phyloP scores from a whole-genome alignment of 805 yeast genomes.

The Myxozyma mucilagina region DNA sequence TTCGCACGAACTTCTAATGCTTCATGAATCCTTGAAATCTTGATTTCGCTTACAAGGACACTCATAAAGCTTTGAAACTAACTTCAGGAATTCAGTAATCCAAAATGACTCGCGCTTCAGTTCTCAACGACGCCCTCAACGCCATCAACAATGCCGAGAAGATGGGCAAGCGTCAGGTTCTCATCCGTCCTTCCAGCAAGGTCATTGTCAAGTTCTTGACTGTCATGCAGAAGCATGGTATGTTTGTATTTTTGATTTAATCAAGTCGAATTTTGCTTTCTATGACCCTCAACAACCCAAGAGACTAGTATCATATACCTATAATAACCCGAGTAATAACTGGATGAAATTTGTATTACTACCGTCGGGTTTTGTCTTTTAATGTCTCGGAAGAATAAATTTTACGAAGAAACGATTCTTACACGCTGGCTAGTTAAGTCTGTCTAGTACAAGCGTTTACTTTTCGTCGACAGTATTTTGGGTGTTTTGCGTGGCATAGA shows the following conservation, averaged over 20 bases:
- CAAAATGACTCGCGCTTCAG: slow-evolving; percentile 95
- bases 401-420: slow-evolving; percentile 37
- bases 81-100: slow-evolving; percentile 7
- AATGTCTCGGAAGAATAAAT: slow-evolving; percentile 85
- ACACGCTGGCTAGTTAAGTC: slow-evolving; percentile 39
- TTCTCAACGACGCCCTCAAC: slow-evolving; percentile 97
- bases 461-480: slow-evolving; percentile 36
- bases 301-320: not conserved
- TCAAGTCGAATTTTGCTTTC: not conserved
- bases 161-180: slow-evolving; percentile 98
- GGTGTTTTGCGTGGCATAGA: not conserved
- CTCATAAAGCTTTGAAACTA: slow-evolving; percentile 19
- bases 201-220: slow-evolving; percentile 95
- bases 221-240: slow-evolving; percentile 97
- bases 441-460: slow-evolving; percentile 39
- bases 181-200: slow-evolving; percentile 97
- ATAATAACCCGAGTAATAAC: slow-evolving; percentile 83
- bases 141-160: slow-evolving; percentile 99
- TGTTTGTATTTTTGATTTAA: slow-evolving; percentile 36
- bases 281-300: not conserved
- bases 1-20: slow-evolving; percentile 6
- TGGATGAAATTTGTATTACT: slow-evolving; percentile 85
- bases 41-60: slow-evolving; percentile 22
- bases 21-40: slow-evolving; percentile 25
- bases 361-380: slow-evolving; percentile 95